Percentiles rank a stretch among this genome's conserved stretches.
Evolutionary conservation across 345 rosid species (phyloP).

Genomic region (Microcos paniculata): DNA sequence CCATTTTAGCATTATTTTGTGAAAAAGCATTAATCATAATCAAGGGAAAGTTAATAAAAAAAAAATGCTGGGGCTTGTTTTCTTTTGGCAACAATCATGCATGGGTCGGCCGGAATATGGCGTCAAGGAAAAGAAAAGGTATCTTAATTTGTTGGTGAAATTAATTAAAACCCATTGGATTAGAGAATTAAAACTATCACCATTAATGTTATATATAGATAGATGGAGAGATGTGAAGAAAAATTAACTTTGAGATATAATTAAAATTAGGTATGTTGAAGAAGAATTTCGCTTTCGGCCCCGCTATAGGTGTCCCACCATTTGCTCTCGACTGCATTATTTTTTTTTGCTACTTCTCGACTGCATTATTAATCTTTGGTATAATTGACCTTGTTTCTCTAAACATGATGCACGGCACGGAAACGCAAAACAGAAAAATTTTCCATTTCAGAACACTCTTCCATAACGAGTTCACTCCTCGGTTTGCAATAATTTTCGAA

Average conservation of each 20-base stretch:
- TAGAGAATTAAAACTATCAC: background rate
- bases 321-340: background rate
- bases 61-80: background rate
- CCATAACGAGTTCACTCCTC: background rate
- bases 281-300: background rate
- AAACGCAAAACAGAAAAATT: background rate
- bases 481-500: background rate
- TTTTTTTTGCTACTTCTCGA: too few species aligned
- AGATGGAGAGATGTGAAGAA: too few species aligned
- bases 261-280: too few species aligned
- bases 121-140: background rate
- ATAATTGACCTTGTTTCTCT: background rate
- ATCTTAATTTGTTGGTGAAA: background rate
- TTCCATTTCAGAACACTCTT: background rate
- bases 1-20: background rate
- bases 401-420: background rate
- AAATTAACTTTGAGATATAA: too few species aligned
- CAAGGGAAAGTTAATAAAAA: background rate
- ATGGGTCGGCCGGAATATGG: background rate
- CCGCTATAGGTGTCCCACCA: too few species aligned
- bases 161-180: background rate
- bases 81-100: background rate
- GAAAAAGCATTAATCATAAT: too few species aligned
- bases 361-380: background rate
- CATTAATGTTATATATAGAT: too few species aligned